A percentile compares a stretch with the other conserved stretches of the same genome.
Conservation (phyloP, 2,329 filamentous ascomycete species). For the Pseudomassariella vexata region DNA sequence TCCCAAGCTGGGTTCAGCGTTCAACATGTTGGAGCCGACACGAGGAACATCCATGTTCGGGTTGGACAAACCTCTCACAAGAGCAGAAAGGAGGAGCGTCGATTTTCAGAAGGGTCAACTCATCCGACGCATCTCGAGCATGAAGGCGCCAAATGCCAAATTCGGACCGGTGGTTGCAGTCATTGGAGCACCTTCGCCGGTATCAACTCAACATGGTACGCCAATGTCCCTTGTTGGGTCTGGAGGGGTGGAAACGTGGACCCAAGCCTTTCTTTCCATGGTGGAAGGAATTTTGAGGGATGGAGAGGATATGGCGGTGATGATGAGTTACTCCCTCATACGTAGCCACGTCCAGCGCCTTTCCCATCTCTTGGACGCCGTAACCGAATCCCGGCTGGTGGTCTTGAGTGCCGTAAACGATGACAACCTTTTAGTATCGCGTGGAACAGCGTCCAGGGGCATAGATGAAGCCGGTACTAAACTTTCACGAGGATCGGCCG, state of each 20-base stretch:
- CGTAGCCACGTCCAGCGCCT: constrained; percentile 46
- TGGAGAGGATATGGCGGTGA: constrained; percentile 53
- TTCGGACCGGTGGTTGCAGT: constrained; percentile 42
- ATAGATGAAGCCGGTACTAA: too few relatives aligned
- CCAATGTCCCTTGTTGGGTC: constrained; percentile 4
- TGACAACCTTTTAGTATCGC: constrained; percentile 40
- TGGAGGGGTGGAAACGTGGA: constrained; percentile 40
- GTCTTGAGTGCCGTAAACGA: constrained; percentile 47
- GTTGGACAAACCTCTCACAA: constrained; percentile 25
- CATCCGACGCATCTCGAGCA: constrained; percentile 34
- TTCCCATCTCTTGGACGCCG: constrained; percentile 42
- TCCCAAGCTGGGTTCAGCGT: constrained; percentile 27
- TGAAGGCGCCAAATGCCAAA: constrained; percentile 38
- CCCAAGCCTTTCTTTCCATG: constrained; percentile 48
- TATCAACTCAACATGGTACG: constrained; percentile 5
- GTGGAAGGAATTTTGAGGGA: constrained; percentile 53
- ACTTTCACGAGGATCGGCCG: too few relatives aligned
- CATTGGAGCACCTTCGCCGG: constrained; percentile 15
- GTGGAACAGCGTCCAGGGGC: constrained; percentile 3
- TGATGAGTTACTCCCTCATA: constrained; percentile 51
- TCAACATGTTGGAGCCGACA: constrained; percentile 35
- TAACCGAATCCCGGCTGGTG: constrained; percentile 46
- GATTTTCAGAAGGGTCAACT: constrained; percentile 43
- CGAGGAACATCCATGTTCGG: constrained; percentile 31
- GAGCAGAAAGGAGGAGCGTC: constrained; percentile 28